Base-by-base conservation (phyloP, 2,329 filamentous ascomycete genomes). In the Fusarium nematophilum region DNA sequence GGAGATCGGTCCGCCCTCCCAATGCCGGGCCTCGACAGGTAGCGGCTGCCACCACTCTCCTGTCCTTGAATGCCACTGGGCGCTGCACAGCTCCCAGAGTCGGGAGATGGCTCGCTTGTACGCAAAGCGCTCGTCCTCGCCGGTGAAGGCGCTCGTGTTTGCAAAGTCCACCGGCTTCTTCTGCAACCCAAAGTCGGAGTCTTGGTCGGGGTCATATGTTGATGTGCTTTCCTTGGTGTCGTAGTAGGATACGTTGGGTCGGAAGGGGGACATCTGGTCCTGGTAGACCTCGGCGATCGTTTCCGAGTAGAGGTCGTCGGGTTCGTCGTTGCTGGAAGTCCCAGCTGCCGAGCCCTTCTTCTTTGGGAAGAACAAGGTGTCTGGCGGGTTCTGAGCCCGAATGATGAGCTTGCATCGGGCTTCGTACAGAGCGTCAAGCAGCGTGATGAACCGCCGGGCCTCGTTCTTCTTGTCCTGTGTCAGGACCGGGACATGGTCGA, bases 21-120 rank as follows among this genome's bases (percentile, higher is more conserved):
- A 92, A 65, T 88, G 83, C 40, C 91, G 75, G 8, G 86, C 83
- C 57, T 90, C 86, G 0, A 72, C 60, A 1, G 87, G 83, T 31
- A 93, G 69, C 3, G 90, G 90, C 58, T 83, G 83, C 90, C 91
- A 93, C 90, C 90, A 93, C 6, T 80, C 76, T 4, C 83, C 84
- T 4, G 76, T 78, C 39, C 90, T 77, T 3, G 81, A 81, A 77
- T 92, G 91, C 91, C 91, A 94, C 57, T 83, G 79, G 30, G 79
- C 80, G 14, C 90, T 86, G 72, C 90, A 94, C 71, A 95, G 86
- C 75, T 95, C 90, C 91, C 90, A 95, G 3, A 95, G 77, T n/a
- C 91, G 79, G 62, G 88, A 91, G 36, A 86, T 81, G 2, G 91
- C 91, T 18, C 91, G 82, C 73, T 91, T 91, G 66, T 92, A 93